Percentiles rank a stretch among this genome's conserved stretches.
These are phyloP conservation scores for Neurospora sp. DNA, from an alignment of 495 filamentous ascomycete species.

Conservation along the genomic window DNA sequence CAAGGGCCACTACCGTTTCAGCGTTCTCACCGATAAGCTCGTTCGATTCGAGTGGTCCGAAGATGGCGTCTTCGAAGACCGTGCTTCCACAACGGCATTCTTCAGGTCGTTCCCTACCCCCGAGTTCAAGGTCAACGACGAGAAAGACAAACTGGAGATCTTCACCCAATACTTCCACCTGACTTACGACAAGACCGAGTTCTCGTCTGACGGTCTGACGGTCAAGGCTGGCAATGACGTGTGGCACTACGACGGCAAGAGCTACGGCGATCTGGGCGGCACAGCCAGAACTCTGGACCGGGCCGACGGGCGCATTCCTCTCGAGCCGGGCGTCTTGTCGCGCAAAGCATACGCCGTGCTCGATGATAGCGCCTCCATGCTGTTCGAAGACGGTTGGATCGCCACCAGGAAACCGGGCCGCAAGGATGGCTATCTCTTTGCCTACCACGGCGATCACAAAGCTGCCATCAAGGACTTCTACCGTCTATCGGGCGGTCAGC, in stretches of 20 bases:
- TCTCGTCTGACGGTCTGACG: constrained; percentile 34
- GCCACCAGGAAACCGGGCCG: constrained; percentile 31
- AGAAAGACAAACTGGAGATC: constrained; percentile 33
- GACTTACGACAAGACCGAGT: constrained; percentile 40
- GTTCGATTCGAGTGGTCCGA: constrained; percentile 49
- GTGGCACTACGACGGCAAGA: constrained; percentile 40
- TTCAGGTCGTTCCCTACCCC: constrained; percentile 39
- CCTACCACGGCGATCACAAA: constrained; percentile 44
- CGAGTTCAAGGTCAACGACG: constrained; percentile 32
- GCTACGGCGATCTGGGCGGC: constrained; percentile 36
- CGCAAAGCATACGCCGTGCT: constrained; percentile 36
- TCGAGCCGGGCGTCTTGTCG: constrained; percentile 41
- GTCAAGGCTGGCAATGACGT: constrained; percentile 24
- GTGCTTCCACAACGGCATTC: constrained; percentile 46
- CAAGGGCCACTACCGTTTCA: constrained; percentile 41
- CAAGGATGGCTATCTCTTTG: constrained; percentile 48
- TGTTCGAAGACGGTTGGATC: constrained; percentile 44
- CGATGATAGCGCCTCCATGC: constrained; percentile 47
- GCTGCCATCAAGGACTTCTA: constrained; percentile 46
- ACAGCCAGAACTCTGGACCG: constrained; percentile 46
- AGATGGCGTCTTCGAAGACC: constrained; percentile 47
- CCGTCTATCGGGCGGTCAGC: constrained; percentile 44
- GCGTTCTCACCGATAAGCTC: constrained; percentile 39
- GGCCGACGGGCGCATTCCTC: constrained; percentile 35
- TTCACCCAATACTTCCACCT: constrained; percentile 41